Percentiles rank a stretch among this genome's conserved stretches.
Evolutionary conservation across 163 green algal genomes (phyloP).

Genomic region (Picocystis sp.): DNA sequence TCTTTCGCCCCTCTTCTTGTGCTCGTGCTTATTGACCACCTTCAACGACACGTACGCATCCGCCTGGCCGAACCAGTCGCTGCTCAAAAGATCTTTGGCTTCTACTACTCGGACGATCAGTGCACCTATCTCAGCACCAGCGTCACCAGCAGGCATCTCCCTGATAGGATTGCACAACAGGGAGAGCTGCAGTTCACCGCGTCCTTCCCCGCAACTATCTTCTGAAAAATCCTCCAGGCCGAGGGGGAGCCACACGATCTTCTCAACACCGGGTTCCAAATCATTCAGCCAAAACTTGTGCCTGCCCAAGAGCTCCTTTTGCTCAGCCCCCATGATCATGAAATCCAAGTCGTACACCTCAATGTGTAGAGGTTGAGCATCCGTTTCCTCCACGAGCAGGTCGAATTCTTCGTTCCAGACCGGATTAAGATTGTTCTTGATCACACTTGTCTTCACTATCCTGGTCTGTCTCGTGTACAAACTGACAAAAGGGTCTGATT

Average conservation of each 20-base stretch:
- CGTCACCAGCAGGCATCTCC: too few relatives aligned
- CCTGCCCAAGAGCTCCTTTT: conserved; percentile 30
- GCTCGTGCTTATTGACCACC: too few relatives aligned
- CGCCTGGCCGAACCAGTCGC: too few relatives aligned
- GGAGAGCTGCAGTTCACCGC: too few relatives aligned
- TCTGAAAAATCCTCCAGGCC: conserved; percentile 29
- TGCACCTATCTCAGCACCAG: too few relatives aligned
- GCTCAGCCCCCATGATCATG: conserved; percentile 27
- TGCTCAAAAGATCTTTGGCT: too few relatives aligned
- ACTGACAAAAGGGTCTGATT: conserved; percentile 32
- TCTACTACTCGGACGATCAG: too few relatives aligned
- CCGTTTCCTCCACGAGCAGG: conserved; percentile 36
- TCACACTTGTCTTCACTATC: conserved; percentile 21
- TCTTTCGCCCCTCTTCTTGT: too few relatives aligned
- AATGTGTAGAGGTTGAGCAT: conserved; percentile 30
- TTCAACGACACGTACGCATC: too few relatives aligned
- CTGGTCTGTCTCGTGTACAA: conserved; percentile 26
- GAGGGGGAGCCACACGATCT: conserved; percentile 27
- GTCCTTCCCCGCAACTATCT: background rate
- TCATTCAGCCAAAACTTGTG: conserved; percentile 20
- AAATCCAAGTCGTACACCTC: conserved; percentile 36
- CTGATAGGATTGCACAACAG: too few relatives aligned
- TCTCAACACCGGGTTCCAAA: conserved; percentile 7
- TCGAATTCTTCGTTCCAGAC: conserved; percentile 43
- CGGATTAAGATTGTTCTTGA: conserved; percentile 39